Evolutionary conservation across 371 early-diverging fungal genomes (phyloP).

Genomic region (Mucor racemosus): DNA sequence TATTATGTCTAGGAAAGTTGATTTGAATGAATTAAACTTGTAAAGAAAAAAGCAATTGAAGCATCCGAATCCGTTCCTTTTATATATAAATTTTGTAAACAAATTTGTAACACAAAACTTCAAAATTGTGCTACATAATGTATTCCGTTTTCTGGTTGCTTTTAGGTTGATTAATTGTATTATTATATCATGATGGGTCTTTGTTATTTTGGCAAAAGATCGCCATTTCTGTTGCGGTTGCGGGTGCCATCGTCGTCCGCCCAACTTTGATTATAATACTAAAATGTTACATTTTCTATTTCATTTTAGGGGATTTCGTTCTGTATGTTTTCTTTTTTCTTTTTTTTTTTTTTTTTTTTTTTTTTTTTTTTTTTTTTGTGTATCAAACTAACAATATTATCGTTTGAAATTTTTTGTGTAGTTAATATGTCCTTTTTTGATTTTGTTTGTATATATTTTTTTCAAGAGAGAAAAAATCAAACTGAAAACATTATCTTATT

Average conservation of each 20-base stretch:
- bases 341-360: not conserved
- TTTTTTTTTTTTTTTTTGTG: not conserved
- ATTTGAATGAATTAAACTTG: not conserved
- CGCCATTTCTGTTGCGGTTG: no score
- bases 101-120: constrained; percentile 10
- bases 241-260: not conserved
- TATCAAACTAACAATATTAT: not conserved
- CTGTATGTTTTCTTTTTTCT: not conserved
- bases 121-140: not conserved
- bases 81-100: not conserved
- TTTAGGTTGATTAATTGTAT: constrained; percentile 3
- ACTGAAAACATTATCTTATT: not conserved
- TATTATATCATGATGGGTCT: not conserved
- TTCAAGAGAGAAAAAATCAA: no score
- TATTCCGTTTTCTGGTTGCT: not conserved
- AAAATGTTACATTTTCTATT: not conserved
- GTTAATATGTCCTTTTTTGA: constrained; percentile 7
- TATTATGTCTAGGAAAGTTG: not conserved
- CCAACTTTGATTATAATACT: no score
- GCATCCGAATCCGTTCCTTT: constrained; percentile 4
- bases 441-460: not conserved
- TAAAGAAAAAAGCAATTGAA: not conserved
- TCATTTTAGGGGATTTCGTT: not conserved
- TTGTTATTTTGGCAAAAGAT: not conserved
- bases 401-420: not conserved